phyloP scores from a whole-genome alignment of 805 yeast genomes.

The Yarrowia osloensis region DNA sequence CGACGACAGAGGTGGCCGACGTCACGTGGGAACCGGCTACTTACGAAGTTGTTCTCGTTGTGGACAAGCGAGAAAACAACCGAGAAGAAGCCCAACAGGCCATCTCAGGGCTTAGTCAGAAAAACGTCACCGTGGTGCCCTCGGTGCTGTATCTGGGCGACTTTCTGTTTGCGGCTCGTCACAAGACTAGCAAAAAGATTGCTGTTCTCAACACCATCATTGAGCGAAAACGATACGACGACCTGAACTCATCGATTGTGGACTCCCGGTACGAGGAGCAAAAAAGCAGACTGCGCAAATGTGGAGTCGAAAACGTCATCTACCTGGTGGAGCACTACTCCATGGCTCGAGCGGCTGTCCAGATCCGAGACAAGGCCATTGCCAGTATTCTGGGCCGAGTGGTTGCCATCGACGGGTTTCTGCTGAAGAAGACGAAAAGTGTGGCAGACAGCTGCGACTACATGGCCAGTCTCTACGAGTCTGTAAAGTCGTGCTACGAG shows the following conservation, averaged over 20 bases:
- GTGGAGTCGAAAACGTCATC: slow-evolving; percentile 66
- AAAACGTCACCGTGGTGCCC: not conserved
- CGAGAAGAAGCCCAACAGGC: not conserved
- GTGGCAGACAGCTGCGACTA: slow-evolving; percentile 74
- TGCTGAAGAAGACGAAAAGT: slow-evolving; percentile 64
- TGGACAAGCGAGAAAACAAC: slow-evolving; percentile 18
- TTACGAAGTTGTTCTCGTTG: slow-evolving; percentile 1
- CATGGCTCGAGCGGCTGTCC: slow-evolving; percentile 64
- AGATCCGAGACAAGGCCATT: not conserved
- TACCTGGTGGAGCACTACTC: slow-evolving; percentile 86
- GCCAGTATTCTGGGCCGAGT: slow-evolving; percentile 1
- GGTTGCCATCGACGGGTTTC: slow-evolving; percentile 56
- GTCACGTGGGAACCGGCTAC: not conserved
- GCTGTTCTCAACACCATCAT: slow-evolving; percentile 79
- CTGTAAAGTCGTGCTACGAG: slow-evolving; percentile 47
- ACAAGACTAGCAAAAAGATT: slow-evolving; percentile 56
- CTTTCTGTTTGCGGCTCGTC: slow-evolving; percentile 81
- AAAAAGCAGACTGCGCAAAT: slow-evolving; percentile 67
- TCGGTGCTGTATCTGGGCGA: slow-evolving; percentile 72
- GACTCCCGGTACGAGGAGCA: slow-evolving; percentile 93
- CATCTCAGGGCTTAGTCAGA: not conserved
- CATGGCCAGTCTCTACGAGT: slow-evolving; percentile 52
- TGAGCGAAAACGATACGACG: slow-evolving; percentile 88
- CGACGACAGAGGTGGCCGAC: not conserved
- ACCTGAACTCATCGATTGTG: slow-evolving; percentile 73